Base-by-base conservation (phyloP, 495 filamentous ascomycete species). In the Daldinia grandis region DNA sequence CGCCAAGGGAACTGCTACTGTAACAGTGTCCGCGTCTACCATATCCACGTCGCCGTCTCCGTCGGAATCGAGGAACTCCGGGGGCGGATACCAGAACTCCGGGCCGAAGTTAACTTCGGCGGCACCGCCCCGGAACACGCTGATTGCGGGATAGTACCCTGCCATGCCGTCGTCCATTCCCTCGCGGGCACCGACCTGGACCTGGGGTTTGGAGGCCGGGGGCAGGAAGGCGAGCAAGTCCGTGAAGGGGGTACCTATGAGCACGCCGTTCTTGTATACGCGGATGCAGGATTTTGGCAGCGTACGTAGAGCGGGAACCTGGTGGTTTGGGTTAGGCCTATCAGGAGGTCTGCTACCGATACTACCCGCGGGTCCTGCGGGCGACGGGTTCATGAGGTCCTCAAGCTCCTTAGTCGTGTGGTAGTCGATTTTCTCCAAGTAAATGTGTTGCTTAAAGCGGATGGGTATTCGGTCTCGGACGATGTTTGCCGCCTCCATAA, bases 361-460 rank as follows among this genome's bases (percentile, higher is more conserved):
- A 30, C 75, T 24, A 38, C 77, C 68, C 1, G 81, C 74, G 62
- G 83, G 71, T 73, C 86, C 76, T 74, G 89, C 72, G 51, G 92
- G 80, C 27, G 90, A 81, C 6, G 92, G 92, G 70, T 94, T 93
- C 84, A 90, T 89, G 30, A 93, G 84, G 40, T 95, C 90, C 68
- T 97, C 95, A 21, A 98, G 87, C 50, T 95, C 91, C 79, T 98
- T 98, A 2, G 91, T 90, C 1, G 91, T 80, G 68, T 92, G 91
- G 76, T 97, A 95, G 74, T 98, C 96, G 65, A 94, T 94, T 75
- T 94, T 91, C 77, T 99, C 96, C 80, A 97, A 97, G 80, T 94
- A 97, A 57, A 93, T 90, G 76, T 95, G 91, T 56, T 89, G 87
- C 80, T 97, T 97, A 79, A 94, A 97, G 15, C 94, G 88, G 66